Evolutionary conservation across 345 rosid genomes (phyloP).

Genomic region (Punica granatum): DNA sequence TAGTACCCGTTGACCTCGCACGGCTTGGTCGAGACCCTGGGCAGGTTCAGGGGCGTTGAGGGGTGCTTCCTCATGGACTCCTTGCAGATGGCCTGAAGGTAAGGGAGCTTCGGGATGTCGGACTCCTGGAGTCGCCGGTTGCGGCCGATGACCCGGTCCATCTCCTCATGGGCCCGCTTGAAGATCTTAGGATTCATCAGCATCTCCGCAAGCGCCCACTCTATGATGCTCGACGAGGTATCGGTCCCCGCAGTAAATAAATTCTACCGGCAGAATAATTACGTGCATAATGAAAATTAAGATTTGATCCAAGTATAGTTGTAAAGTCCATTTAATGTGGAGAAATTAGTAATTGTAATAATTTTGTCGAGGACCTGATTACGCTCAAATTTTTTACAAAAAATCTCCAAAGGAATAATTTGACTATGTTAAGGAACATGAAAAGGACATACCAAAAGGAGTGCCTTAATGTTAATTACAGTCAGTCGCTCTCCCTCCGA

Average conservation of each 20-base stretch:
- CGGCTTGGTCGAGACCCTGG: conserved; percentile 37
- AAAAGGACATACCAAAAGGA: conserved; percentile 36
- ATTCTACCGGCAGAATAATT: too few relatives aligned
- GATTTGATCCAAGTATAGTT: too few relatives aligned
- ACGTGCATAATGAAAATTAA: too few relatives aligned
- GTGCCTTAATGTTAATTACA: conserved; percentile 46
- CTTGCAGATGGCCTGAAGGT: conserved; percentile 49
- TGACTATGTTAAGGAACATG: background rate
- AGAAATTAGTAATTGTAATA: too few relatives aligned
- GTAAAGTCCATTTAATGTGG: too few relatives aligned
- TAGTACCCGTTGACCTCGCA: conserved; percentile 50
- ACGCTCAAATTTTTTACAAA: too few relatives aligned
- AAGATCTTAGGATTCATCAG: conserved; percentile 35
- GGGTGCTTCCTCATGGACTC: conserved; percentile 55
- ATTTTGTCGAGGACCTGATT: too few relatives aligned
- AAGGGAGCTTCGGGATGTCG: conserved; percentile 42
- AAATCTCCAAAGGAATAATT: background rate
- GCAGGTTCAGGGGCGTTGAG: conserved; percentile 53
- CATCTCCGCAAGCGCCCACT: conserved; percentile 60
- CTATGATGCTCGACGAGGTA: conserved; percentile 61
- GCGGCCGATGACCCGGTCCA: conserved; percentile 55
- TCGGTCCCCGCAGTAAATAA: conserved; percentile 64
- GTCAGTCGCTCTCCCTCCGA: conserved; percentile 33
- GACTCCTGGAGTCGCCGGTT: conserved; percentile 44
- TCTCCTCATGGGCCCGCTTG: conserved; percentile 42